Percentiles rank a stretch among this genome's conserved stretches.
phyloP scores from a whole-genome alignment of 768 basidiomycete genomes.

The Lentinula guzmanii region DNA sequence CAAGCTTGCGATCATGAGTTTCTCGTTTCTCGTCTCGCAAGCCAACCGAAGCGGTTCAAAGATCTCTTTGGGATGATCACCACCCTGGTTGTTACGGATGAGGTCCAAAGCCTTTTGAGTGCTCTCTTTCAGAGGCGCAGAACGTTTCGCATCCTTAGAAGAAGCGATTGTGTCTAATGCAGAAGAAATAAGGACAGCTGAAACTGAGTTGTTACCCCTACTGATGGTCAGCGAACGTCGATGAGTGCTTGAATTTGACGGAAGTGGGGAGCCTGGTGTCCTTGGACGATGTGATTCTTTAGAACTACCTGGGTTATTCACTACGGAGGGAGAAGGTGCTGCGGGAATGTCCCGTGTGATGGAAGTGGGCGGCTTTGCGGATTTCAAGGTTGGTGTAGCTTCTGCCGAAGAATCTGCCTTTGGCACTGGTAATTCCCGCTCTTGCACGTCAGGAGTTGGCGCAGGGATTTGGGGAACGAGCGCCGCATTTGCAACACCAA shows the following conservation, averaged over 20 bases:
- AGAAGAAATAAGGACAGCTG: constrained; percentile 74
- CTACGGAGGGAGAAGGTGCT: neutral
- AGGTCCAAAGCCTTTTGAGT: constrained; percentile 79
- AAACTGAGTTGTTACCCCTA: constrained; percentile 67
- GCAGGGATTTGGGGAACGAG: neutral
- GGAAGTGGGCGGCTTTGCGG: neutral
- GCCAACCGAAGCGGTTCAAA: constrained; percentile 95
- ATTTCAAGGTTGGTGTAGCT: neutral
- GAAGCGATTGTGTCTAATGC: constrained; percentile 82
- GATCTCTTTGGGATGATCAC: constrained; percentile 76
- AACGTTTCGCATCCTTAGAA: constrained; percentile 86
- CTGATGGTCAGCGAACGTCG: constrained; percentile 57
- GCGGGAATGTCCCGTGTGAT: neutral
- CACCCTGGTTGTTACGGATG: constrained; percentile 68
- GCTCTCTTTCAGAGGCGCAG: constrained; percentile 73
- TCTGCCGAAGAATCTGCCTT: neutral
- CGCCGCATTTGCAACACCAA: neutral
- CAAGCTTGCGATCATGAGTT: constrained; percentile 92
- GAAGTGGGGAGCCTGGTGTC: constrained; percentile 15
- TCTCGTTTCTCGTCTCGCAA: constrained; percentile 91
- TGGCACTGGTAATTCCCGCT: neutral
- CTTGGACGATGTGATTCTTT: neutral
- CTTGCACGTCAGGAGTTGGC: neutral
- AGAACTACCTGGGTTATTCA: neutral
- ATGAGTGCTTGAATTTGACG: constrained; percentile 26